Evolutionary conservation across 2,329 filamentous ascomycete genomes (phyloP).

Genomic region (Fusarium napiforme): DNA sequence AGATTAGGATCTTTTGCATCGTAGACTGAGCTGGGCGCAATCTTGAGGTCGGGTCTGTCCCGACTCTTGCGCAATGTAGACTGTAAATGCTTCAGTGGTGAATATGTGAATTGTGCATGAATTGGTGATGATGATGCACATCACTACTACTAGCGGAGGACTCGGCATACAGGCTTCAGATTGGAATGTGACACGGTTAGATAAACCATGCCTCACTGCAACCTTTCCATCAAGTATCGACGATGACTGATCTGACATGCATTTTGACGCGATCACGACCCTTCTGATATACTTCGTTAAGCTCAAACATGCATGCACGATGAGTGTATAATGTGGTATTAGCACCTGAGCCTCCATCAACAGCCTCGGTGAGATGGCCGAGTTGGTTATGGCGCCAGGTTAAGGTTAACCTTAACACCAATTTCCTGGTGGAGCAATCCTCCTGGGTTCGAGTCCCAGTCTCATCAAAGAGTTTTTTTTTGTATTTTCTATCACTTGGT

Average conservation of each 20-base stretch:
- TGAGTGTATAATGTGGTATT: accelerated
- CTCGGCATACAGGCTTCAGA: not conserved
- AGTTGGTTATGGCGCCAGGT: slow-evolving; percentile 47
- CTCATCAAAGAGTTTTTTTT: slow-evolving; percentile 38
- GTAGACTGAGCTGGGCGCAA: not conserved
- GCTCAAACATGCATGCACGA: accelerated
- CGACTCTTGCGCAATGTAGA: slow-evolving; percentile 6
- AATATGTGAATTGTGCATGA: not conserved
- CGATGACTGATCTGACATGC: not conserved
- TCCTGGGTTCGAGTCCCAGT: slow-evolving; percentile 47
- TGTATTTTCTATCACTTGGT: not conserved
- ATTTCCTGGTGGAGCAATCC: slow-evolving; percentile 46
- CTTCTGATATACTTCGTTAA: not conserved
- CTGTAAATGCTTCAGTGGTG: slow-evolving; percentile 2
- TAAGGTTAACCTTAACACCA: slow-evolving; percentile 45
- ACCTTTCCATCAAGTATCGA: not conserved
- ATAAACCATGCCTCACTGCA: not conserved
- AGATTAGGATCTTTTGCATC: not conserved
- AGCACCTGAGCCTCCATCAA: accelerated
- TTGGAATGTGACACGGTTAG: not conserved
- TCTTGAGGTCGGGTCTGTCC: slow-evolving; percentile 1
- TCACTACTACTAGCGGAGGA: not conserved
- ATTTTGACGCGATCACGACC: not conserved
- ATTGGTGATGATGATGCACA: not conserved
- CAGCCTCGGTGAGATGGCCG: slow-evolving; percentile 43